Evolutionary conservation across 2,329 filamentous ascomycete species (phyloP).

Genomic region (Fusarium sp.): DNA sequence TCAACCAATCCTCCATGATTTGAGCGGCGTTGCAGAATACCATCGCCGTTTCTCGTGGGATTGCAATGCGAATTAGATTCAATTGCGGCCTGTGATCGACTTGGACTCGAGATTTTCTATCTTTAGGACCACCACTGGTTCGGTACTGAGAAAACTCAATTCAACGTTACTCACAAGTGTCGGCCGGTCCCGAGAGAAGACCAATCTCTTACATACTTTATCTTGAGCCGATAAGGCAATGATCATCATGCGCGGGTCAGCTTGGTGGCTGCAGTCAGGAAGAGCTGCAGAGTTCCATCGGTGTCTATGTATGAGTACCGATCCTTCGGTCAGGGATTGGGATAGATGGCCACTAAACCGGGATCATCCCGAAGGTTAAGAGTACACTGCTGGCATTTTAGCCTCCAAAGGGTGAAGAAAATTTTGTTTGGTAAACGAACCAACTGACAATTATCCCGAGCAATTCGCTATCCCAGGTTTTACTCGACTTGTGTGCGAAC

Average conservation of each 20-base stretch:
- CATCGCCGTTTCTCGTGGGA: neutral
- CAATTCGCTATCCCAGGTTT: neutral
- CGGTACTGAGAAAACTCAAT: slow-evolving; percentile 35
- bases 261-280: slow-evolving; percentile 30
- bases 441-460: neutral
- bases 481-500: neutral
- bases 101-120: slow-evolving; percentile 25
- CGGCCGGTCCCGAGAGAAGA: slow-evolving; percentile 42
- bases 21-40: neutral
- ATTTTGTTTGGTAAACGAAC: neutral
- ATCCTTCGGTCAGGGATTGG: slow-evolving; percentile 41
- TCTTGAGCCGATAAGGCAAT: slow-evolving; percentile 36
- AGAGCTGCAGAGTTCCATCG: slow-evolving; percentile 42
- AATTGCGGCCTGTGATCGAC: neutral
- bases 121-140: slow-evolving; percentile 11
- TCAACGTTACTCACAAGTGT: slow-evolving; percentile 34
- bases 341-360: slow-evolving; percentile 22
- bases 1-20: neutral
- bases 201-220: slow-evolving; percentile 26
- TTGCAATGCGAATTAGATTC: neutral
- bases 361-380: slow-evolving; percentile 25
- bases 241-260: slow-evolving; percentile 37
- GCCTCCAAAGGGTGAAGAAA: neutral
- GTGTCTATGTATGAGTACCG: slow-evolving; percentile 33
- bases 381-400: slow-evolving; percentile 8